Evolutionary conservation across 495 filamentous ascomycete genomes (phyloP), one percentile per base, ranked within the genome.

Genomic region (Podospora tetraspora): DNA sequence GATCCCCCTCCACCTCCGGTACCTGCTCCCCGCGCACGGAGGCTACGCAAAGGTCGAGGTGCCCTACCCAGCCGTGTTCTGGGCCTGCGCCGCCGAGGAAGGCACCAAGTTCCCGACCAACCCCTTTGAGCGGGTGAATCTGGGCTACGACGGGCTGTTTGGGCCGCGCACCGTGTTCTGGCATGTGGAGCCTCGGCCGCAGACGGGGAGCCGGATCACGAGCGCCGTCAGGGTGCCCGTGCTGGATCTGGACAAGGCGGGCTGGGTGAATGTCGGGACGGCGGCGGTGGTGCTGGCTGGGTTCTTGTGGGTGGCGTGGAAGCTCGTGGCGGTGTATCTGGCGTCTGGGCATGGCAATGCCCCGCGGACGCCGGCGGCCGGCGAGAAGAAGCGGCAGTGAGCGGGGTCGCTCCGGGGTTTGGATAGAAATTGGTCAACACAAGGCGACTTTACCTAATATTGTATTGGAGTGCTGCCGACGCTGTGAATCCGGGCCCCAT

Each of bases 61-160:
- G 0, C 90, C 92, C 0, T 85, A 86, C 70, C 96, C 93, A 4
- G 85, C 88, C 3, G 85, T 97, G 2, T 98, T 99, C 82, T 98
- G 94, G 94, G 95, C 93, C 1, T 99, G 95, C 75, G 82, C 84
- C 3, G 85, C 87, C 24, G 87, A 91, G 56, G 90, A 91, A 58
- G 91, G 85, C 25, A 86, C 84, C 1, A 88, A 91, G 77, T 91
- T 96, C 82, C 77, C 84, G 0, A 86, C 82, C 5, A 97, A 89
- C 73, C 95, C 95, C 1, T 99, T 99, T 75, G 95, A 97, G 77
- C 82, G 91, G 21, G 82, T 82, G 27, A 88, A 91, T 76, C 77
- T 99, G 23, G 95, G 94, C 21, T 98, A 94, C 79, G 95, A 98
- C 65, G 89, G 85, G 1, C 76, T 96, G 25, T 97, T 99, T 76